phyloP scores from a whole-genome alignment of 345 rosid species.

The Triadica sebifera region DNA sequence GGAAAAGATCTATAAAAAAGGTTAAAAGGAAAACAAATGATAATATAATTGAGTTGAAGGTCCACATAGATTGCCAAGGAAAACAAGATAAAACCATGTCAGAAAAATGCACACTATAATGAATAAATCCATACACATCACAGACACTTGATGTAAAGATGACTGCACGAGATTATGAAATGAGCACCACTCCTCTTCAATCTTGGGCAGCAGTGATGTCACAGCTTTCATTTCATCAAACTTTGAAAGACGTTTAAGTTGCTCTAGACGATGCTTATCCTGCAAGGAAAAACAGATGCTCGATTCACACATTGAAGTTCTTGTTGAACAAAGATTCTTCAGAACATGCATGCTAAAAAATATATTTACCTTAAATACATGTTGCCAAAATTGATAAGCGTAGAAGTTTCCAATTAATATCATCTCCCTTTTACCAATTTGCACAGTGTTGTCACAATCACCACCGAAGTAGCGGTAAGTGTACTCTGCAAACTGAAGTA shows the following conservation, averaged over 20 bases:
- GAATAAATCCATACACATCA: constrained; percentile 55
- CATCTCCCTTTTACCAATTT: constrained; percentile 61
- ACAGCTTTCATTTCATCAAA: constrained; percentile 39
- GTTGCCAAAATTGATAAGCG: constrained; percentile 90
- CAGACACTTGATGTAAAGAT: constrained; percentile 68
- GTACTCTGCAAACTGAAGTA: constrained; percentile 62
- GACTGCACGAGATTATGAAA: constrained; percentile 71
- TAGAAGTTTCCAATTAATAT: constrained; percentile 62
- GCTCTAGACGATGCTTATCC: constrained; percentile 75
- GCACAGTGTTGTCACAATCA: constrained; percentile 34
- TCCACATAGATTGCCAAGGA: background rate
- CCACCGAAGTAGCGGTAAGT: constrained; percentile 47
- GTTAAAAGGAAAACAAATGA: background rate
- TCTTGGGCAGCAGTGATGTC: constrained; percentile 37
- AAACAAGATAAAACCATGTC: constrained; percentile 3
- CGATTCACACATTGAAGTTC: constrained; percentile 16
- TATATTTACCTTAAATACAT: constrained; percentile 58
- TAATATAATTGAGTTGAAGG: background rate
- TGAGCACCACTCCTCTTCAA: constrained; percentile 91
- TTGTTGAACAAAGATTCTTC: constrained; percentile 1
- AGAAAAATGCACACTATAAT: background rate
- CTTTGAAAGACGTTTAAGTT: constrained; percentile 47
- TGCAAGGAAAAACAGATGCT: constrained; percentile 33
- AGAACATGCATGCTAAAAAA: constrained; percentile 12
- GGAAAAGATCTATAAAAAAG: background rate